Evolutionary conservation across 2,329 filamentous ascomycete genomes (phyloP), one percentile per base, ranked within the genome.

Genomic region (Annulohypoxylon truncatum): DNA sequence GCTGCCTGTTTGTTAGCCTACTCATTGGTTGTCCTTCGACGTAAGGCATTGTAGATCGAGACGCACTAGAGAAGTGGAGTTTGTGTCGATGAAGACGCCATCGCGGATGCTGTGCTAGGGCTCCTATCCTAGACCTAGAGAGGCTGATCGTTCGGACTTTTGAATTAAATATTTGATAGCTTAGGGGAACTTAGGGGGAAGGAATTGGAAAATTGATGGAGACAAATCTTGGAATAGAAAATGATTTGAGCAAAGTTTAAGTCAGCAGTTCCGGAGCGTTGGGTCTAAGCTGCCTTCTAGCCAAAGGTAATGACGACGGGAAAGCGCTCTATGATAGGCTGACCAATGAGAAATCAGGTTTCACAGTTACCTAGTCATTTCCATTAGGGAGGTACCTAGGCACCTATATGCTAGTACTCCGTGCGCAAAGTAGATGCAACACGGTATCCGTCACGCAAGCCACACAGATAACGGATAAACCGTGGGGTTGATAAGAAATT

Each of bases 31-130:
- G 22, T n/a, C 22, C 29, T 56, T 35, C 29, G 54, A 55, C 51
- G 18, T 47, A 22, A 61, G 61, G 59, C 69, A 10, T 38, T 35
- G 35, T 67, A 48, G 68, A 55, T 40, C 26, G 47, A 52, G 59
- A 81, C 89, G 76, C 83, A 93, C 91, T 93, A 93, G 77, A 93
- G 88, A 68, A 93, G 84, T 61, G 89, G 90, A 72, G 89, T 92
- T 68, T 86, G 82, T 71, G 86, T 85, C 52, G 90, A 92, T 62
- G 90, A 92, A 65, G 90, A 92, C 65, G 90, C 89, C 90, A 92
- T 92, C 69, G 61, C 80, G 73, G 52, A 57, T 66, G 33, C 4
- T 51, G 20, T 44, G 24, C 29, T 10, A 28, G 56, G 18, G 9
- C n/a, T 31, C 33, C 9, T n/a, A 15, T 29, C 44, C 13, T 31